Base-by-base conservation (phyloP, 371 early-diverging fungal species). In the Thermomucor indicae-seudaticae region DNA sequence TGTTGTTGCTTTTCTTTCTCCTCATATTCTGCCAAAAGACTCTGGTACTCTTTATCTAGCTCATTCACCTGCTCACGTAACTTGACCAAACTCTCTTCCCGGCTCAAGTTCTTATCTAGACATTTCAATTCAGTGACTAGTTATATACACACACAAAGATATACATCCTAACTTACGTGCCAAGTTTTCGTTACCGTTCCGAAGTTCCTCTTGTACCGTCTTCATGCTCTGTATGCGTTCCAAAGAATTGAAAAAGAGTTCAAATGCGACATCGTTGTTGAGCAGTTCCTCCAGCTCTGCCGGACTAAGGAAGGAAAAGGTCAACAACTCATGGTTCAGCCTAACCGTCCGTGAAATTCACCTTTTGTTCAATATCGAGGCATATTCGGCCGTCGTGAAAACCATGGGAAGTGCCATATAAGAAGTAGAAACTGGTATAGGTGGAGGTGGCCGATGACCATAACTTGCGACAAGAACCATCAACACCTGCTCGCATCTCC, bases 121-220 rank as follows among this genome's bases (percentile, higher is more conserved):
- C 25, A 45, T 30, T 10, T 4, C 22, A 55, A 38, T 27, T 4
- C n/a, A 37, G 4, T 3, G 24, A 3, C n/a, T 27, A 6, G 25
- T 27, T 29, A 23, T 43, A 12, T 17, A 23, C 14, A 27, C 6
- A 3, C 4, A 8, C 16, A 23, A 27, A 14, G 3, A 25, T 4
- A 25, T 24, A 24, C n/a, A n/a, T 6, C 29, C 27, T 22, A 42
- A 51, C 75, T 65, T 79, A 79, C 82, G 66, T 27, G 80, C 72
- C 20, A 81, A 63, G 37, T 67, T 70, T 11, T 80, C 80, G 30
- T 82, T 82, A 35, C 79, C 83, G 38, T 66, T 70, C 63, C 76
- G 63, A 37, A 75, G 58, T 17, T 79, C 83, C 38, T 71, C 68
- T 55, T 78, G 76, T 23, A 79, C 70, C 0, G 73, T 72, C 44